These are phyloP conservation scores for Serendipita sp. DNA, from an alignment of 768 basidiomycete genomes.

Conservation along the genomic window DNA sequence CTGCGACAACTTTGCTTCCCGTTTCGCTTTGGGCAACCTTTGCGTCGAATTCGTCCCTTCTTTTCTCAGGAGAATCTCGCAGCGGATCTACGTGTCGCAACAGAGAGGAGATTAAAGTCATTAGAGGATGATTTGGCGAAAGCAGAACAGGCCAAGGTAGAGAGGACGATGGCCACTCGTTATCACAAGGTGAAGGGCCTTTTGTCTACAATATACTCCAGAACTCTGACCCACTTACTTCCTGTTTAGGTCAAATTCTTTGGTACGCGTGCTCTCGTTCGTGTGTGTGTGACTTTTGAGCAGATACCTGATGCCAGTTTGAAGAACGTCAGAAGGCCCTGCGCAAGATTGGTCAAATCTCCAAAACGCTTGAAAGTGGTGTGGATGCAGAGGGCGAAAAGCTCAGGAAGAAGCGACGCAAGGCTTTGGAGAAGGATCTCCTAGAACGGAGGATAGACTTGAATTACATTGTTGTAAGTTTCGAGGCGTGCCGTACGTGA, in stretches of 20 bases:
- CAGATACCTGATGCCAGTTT: background rate
- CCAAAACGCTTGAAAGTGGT: constrained; percentile 29
- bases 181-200: constrained; percentile 50
- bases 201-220: background rate
- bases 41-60: too few species aligned
- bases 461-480: constrained; percentile 68
- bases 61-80: constrained; percentile 50
- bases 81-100: constrained; percentile 68
- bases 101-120: constrained; percentile 60
- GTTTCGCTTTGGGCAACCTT: background rate
- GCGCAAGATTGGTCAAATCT: constrained; percentile 57
- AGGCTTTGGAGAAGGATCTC: constrained; percentile 31
- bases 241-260: constrained; percentile 60
- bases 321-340: constrained; percentile 76
- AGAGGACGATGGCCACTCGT: constrained; percentile 51
- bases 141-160: constrained; percentile 47
- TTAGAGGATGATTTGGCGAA: constrained; percentile 57
- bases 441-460: constrained; percentile 64
- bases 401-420: constrained; percentile 22
- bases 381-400: constrained; percentile 13
- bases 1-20: too few species aligned
- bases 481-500: constrained; percentile 7
- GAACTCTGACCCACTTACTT: background rate
- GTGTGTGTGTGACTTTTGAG: background rate
- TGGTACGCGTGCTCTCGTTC: constrained; percentile 32